Base-by-base conservation (phyloP, 2,329 filamentous ascomycete genomes). In the Diaporthe ampelina region DNA sequence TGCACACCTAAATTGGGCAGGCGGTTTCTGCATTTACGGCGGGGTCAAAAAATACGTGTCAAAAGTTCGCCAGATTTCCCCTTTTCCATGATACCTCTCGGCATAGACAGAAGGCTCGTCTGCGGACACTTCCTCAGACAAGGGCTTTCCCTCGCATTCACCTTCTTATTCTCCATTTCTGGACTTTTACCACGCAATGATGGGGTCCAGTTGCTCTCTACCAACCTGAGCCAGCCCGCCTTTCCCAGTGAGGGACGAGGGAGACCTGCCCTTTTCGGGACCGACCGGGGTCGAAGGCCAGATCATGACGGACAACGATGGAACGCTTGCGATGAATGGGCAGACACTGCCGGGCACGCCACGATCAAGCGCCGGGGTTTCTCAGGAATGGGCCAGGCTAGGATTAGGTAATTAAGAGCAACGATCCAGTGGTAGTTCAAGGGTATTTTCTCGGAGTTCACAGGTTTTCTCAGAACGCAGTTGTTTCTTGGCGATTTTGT, bases 81-180 rank as follows among this genome's bases (percentile, higher is more conserved):
- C 82, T 79, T 78, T 77, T 83, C 82, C 83, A 86, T 86, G 86
- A 88, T 88, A 88, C 86, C 85, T 87, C 61, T 80, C 81, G 81
- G 81, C 81, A 86, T 87, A 87, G 85, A 87, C 81, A 79, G 81
- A 80, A 79, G 77, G 81, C 80, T 81, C 79, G 80, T 80, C 79
- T 77, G 77, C 81, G 81, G 80, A 80, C 78, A 78, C 77, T 8
- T 40, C 52, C 63, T 68, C 63, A 68, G 63, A 40, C 78, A 77
- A 80, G 80, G 79, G 79, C 78, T 77, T 68, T 72, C 74, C 52
- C 57, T 72, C 45, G 67, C 45, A 67, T 68, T 17, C 50, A 61
- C 57, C 68, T 70, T 65, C 54, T 52, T 72, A 35, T 68, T 72
- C 43, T 65, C 58, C 61, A 21, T 61, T 56, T 54, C 72, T 59